These are phyloP conservation scores for Metarhizium sp. DNA, from an alignment of 2,329 filamentous ascomycete genomes.

Conservation along the genomic window DNA sequence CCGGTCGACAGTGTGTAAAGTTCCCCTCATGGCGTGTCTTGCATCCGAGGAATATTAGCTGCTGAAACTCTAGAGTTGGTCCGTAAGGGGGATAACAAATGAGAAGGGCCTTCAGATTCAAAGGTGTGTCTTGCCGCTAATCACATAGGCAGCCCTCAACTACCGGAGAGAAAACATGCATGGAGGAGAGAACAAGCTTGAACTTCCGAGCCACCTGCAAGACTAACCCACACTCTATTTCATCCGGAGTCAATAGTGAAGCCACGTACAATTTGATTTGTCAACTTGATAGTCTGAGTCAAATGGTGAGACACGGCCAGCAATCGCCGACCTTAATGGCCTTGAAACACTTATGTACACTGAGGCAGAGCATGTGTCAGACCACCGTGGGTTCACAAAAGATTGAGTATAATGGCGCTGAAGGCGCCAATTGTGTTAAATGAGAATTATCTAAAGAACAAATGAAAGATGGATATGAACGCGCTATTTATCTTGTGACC, in stretches of 20 bases:
- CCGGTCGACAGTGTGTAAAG: neutral
- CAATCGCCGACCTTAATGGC: neutral
- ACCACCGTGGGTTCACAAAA: too few relatives aligned
- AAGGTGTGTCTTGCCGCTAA: neutral
- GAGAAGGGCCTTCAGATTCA: neutral
- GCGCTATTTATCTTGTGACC: too few relatives aligned
- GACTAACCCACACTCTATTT: neutral
- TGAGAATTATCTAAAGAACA: too few relatives aligned
- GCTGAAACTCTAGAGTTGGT: neutral
- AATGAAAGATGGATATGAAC: too few relatives aligned
- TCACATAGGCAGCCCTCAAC: neutral
- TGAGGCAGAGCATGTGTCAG: too few relatives aligned
- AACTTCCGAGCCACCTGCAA: neutral
- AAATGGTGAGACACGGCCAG: neutral
- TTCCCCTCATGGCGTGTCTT: neutral
- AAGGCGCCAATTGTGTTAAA: too few relatives aligned
- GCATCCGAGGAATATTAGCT: neutral
- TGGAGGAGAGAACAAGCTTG: neutral
- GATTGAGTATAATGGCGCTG: too few relatives aligned
- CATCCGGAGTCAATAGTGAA: neutral
- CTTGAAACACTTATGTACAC: too few relatives aligned
- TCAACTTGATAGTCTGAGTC: neutral
- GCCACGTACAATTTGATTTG: neutral
- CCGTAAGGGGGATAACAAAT: neutral
- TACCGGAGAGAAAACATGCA: neutral